Conservation (phyloP, 2,329 filamentous ascomycete species). For the Cladorrhinum sp. region DNA sequence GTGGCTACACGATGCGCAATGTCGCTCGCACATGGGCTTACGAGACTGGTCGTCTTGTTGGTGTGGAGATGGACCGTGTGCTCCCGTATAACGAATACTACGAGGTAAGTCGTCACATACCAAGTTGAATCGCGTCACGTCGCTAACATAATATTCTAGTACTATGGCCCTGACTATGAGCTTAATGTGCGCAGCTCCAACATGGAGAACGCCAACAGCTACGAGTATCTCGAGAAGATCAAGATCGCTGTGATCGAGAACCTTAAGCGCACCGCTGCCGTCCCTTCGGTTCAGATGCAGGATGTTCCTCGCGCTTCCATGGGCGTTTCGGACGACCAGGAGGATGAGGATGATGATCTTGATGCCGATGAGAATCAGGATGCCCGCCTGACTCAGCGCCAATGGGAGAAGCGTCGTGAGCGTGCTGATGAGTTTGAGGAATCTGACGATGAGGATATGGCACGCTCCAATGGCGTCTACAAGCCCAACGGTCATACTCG, state of each 20-base stretch:
- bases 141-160: constrained; percentile 44
- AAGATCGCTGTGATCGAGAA: constrained; percentile 82
- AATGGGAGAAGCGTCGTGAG: constrained; percentile 74
- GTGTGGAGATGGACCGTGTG: constrained; percentile 74
- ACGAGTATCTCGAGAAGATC: constrained; percentile 77
- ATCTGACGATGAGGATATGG: constrained; percentile 85
- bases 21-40: constrained; percentile 96
- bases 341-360: constrained; percentile 62
- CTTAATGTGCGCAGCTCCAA: constrained; percentile 86
- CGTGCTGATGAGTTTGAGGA: constrained; percentile 81
- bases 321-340: constrained; percentile 64
- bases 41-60: constrained; percentile 87
- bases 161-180: constrained; percentile 87
- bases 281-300: constrained; percentile 88
- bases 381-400: constrained; percentile 73
- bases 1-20: constrained; percentile 95
- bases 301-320: constrained; percentile 65
- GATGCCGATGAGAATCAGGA: constrained; percentile 89
- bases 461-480: constrained; percentile 67
- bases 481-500: constrained; percentile 43
- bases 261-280: constrained; percentile 77
- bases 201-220: constrained; percentile 86
- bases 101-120: constrained; percentile 45
- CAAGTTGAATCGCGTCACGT: constrained; percentile 27
- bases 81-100: constrained; percentile 98